These are phyloP conservation scores for Odonthalia washingtoniensis DNA, from an alignment of 31 red algal genomes.

Conservation along the genomic window DNA sequence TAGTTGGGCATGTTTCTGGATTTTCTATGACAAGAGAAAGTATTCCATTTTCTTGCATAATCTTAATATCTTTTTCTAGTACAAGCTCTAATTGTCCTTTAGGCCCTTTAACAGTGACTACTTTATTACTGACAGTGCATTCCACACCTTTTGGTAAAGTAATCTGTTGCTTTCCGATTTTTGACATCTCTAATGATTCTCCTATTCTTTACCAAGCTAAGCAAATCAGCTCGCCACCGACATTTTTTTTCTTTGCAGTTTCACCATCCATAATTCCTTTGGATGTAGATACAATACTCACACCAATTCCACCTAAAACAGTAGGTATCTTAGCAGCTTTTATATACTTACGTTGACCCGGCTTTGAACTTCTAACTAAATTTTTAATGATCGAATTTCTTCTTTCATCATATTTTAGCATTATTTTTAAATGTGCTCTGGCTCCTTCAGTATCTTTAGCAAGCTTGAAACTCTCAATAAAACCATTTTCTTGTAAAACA, in stretches of 20 bases:
- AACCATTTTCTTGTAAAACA: slow-evolving; percentile 10
- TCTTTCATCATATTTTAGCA: slow-evolving; percentile 21
- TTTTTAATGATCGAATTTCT: background rate
- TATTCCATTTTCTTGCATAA: slow-evolving; percentile 1
- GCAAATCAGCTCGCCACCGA: slow-evolving; percentile 14
- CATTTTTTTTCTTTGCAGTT: slow-evolving; percentile 7
- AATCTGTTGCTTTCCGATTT: slow-evolving; percentile 25
- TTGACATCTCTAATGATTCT: slow-evolving; percentile 13
- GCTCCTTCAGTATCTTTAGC: background rate
- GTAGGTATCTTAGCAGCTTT: slow-evolving; percentile 8
- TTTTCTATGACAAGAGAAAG: background rate
- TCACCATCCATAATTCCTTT: slow-evolving; percentile 15
- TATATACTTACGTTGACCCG: slow-evolving; percentile 17
- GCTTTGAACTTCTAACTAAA: slow-evolving; percentile 1
- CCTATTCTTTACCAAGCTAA: slow-evolving; percentile 4
- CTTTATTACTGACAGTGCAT: background rate
- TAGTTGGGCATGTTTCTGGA: background rate
- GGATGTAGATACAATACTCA: slow-evolving; percentile 11
- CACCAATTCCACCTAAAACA: background rate
- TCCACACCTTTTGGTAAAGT: slow-evolving; percentile 17
- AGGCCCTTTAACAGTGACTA: slow-evolving; percentile 11
- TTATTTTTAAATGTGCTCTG: too few species aligned
- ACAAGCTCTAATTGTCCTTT: slow-evolving; percentile 3
- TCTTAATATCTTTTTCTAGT: background rate
- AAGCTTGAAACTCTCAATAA: slow-evolving; percentile 11